Percentiles rank a stretch among this genome's conserved stretches.
phyloP scores from a whole-genome alignment of 331 rosid genomes.

The Acacia concinna region DNA sequence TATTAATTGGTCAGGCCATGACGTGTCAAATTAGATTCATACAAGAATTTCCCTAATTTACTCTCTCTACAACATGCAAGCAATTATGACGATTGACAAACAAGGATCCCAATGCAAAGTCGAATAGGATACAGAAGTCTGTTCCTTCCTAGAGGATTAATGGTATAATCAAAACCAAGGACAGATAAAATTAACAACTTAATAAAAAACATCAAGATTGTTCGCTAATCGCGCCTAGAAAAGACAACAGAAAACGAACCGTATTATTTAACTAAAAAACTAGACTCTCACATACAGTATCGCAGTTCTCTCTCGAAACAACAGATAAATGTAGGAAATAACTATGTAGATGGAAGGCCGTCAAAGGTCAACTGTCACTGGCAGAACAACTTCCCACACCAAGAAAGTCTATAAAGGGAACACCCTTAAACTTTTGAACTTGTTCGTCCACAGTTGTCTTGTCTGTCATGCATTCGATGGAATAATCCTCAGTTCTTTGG shows the following conservation, averaged over 20 bases:
- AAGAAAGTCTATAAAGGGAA: slow-evolving; percentile 49
- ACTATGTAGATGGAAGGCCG: neutral
- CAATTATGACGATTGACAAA: neutral
- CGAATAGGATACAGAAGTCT: neutral
- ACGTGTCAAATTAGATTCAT: no score
- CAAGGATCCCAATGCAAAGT: neutral
- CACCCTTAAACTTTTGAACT: slow-evolving; percentile 14
- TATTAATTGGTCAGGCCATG: no score
- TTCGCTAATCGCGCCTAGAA: slow-evolving; percentile 1
- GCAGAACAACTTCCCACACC: slow-evolving; percentile 36
- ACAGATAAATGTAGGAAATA: neutral
- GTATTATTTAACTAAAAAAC: slow-evolving; percentile 12
- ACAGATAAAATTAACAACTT: neutral
- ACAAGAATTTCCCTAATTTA: no score
- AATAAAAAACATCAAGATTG: neutral
- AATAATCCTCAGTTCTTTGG: slow-evolving; percentile 2
- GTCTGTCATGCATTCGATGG: neutral
- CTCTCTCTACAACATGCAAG: neutral
- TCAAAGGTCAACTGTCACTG: slow-evolving; percentile 16
- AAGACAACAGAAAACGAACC: slow-evolving; percentile 18
- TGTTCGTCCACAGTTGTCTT: slow-evolving; percentile 15
- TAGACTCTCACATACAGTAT: neutral
- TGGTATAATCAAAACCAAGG: neutral
- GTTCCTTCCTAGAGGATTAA: neutral
- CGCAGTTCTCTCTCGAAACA: neutral